Evolutionary conservation across 129 eudicot genomes (phyloP), one percentile per base, ranked within the genome.

Genomic region (Flaveria bidentis): DNA sequence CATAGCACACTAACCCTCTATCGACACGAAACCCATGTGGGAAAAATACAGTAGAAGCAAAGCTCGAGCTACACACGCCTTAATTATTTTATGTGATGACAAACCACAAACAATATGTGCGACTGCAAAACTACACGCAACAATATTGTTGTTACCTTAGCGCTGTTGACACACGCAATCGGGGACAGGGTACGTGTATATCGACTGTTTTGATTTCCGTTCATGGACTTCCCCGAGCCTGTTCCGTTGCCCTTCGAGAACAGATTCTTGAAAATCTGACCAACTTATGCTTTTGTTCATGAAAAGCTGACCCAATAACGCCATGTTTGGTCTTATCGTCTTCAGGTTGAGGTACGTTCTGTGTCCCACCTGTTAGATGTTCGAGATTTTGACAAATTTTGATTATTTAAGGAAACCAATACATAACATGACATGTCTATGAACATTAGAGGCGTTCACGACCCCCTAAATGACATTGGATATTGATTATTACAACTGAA

Each of bases 281-380:
- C 99, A 94, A 63, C 80, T 89, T 80, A 89, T 84, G 87, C 88
- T 91, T 73, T 91, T 94, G 81, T 94, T 89, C 80, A 91, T 77
- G 86, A 94, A 91, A 15, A 94, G 87, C 26, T 79, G 99, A 26
- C 99, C 99, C 72, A 94, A 78, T 63, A 94, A 73, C 30, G 74
- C 92, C 99, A 94, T 94, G 91, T 91, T 91, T 22, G 97, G 99
- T 66, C 97, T 83, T 74, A 94, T 91, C 16, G 93, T 94, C 84
- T 94, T 94, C 78, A 79, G 64, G 71, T 86, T 91, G 72, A 79
- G 83, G 68, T 83, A 91, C 0, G 96, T 89, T 67, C 99, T 80
- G 57, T 94, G 99, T 42, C 99, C 99, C 52, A 94, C 47, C 84
- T 80, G 61, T 73, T 9, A 41, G 12, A 58, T 16, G 36, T 72